These are phyloP conservation scores for Sphagnum tenellum DNA, from an alignment of 225 moss, liverwort and hornwort genomes.

Conservation along the genomic window DNA sequence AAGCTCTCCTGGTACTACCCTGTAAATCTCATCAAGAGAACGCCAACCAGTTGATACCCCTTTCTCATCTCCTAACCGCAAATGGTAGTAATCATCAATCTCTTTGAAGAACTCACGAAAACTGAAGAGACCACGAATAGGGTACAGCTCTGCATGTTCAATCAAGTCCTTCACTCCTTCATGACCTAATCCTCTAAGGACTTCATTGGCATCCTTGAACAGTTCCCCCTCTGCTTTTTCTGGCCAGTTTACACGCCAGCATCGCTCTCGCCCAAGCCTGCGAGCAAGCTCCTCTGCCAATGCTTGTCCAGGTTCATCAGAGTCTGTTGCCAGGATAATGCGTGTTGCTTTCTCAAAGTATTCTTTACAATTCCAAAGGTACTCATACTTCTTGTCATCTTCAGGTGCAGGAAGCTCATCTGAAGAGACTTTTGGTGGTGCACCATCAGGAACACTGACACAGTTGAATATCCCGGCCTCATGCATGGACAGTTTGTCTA, in stretches of 20 bases:
- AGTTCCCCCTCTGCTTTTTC: slow-evolving; percentile 34
- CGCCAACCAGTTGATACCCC: slow-evolving; percentile 95
- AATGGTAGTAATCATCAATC: slow-evolving; percentile 88
- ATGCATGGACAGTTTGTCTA: slow-evolving; percentile 81
- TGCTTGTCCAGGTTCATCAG: slow-evolving; percentile 90
- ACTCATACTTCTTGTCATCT: slow-evolving; percentile 88
- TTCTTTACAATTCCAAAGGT: slow-evolving; percentile 84
- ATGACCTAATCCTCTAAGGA: slow-evolving; percentile 48
- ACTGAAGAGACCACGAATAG: slow-evolving; percentile 82
- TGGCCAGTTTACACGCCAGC: slow-evolving; percentile 97
- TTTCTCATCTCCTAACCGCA: slow-evolving; percentile 91
- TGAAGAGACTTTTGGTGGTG: slow-evolving; percentile 62
- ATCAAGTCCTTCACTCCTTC: slow-evolving; percentile 67
- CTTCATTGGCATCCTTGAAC: slow-evolving; percentile 96
- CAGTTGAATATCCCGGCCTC: slow-evolving; percentile 86
- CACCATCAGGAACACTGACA: slow-evolving; percentile 98
- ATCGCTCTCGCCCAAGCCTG: slow-evolving; percentile 92
- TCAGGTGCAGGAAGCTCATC: slow-evolving; percentile 39
- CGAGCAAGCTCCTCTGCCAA: slow-evolving; percentile 96
- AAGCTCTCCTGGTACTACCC: slow-evolving; percentile 96
- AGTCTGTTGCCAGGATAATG: slow-evolving; percentile 89
- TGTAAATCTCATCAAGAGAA: slow-evolving; percentile 64
- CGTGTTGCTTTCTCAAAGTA: slow-evolving; percentile 83
- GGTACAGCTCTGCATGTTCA: slow-evolving; percentile 70
- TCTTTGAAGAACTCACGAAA: slow-evolving; percentile 88